Conservation (phyloP, 2,329 filamentous ascomycete species). For the Aureobasidium namibiae region DNA sequence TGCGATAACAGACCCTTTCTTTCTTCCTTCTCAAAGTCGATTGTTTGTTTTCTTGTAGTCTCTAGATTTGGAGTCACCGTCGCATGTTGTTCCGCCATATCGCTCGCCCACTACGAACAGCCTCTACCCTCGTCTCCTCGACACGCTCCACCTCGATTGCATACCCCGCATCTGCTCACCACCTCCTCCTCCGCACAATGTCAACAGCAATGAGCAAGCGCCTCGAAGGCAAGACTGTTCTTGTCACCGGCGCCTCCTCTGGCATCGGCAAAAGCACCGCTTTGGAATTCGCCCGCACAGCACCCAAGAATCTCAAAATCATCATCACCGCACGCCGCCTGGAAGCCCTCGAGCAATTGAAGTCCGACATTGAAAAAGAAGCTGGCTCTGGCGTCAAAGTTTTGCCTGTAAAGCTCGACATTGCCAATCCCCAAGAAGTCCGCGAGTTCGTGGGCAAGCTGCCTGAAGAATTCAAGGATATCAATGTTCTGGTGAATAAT, state of each 20-base stretch:
- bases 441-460: slow-evolving; percentile 62
- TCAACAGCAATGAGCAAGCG: slow-evolving; percentile 66
- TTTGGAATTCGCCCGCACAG: slow-evolving; percentile 85
- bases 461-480: slow-evolving; percentile 73
- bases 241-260: slow-evolving; percentile 87
- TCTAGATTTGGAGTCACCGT: neutral
- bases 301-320: slow-evolving; percentile 69
- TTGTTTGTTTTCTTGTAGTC: too few relatives aligned
- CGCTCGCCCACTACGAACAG: neutral
- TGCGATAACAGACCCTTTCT: neutral
- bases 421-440: slow-evolving; percentile 71
- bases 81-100: slow-evolving; percentile 7
- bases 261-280: slow-evolving; percentile 80
- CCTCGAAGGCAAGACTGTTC: slow-evolving; percentile 83
- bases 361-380: slow-evolving; percentile 65
- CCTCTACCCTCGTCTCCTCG: neutral
- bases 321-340: slow-evolving; percentile 82
- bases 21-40: neutral
- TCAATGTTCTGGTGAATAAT: slow-evolving; percentile 92
- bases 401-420: slow-evolving; percentile 74
- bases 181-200: slow-evolving; percentile 42
- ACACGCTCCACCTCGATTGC: neutral
- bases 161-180: slow-evolving; percentile 8
- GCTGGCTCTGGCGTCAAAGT: slow-evolving; percentile 75
- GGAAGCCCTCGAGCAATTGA: slow-evolving; percentile 68